Percentiles rank a stretch among this genome's conserved stretches.
These are phyloP conservation scores for Huntiella bhutanensis DNA, from an alignment of 2,329 filamentous ascomycete species.

Conservation along the genomic window DNA sequence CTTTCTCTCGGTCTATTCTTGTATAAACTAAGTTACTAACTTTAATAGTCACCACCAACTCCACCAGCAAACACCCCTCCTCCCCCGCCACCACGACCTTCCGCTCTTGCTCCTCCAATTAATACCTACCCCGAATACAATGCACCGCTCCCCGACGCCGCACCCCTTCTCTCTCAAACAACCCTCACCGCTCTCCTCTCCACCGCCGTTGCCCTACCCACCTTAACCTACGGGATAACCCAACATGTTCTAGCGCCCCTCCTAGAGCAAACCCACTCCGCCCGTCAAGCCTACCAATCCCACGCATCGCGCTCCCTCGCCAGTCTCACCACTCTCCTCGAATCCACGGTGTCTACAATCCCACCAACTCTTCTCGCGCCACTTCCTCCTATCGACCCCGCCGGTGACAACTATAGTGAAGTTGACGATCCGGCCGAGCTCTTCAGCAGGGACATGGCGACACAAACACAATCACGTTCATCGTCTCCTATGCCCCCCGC, in stretches of 20 bases:
- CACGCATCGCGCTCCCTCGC: slow-evolving; percentile 28
- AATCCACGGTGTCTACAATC: slow-evolving; percentile 40
- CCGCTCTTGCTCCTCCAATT: slow-evolving; percentile 23
- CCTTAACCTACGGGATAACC: slow-evolving; percentile 50
- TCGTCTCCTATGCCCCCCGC: neutral
- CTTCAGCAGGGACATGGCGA: slow-evolving; percentile 64
- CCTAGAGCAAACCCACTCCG: slow-evolving; percentile 31
- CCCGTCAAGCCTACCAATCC: slow-evolving; percentile 33
- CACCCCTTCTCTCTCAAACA: slow-evolving; percentile 42
- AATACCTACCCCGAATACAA: slow-evolving; percentile 56
- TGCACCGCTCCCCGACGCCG: slow-evolving; percentile 32
- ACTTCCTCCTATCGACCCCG: slow-evolving; percentile 11
- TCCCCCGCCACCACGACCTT: slow-evolving; percentile 7
- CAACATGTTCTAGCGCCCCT: slow-evolving; percentile 49
- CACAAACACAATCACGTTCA: slow-evolving; percentile 33
- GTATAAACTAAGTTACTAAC: neutral
- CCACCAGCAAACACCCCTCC: neutral
- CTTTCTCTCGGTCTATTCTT: neutral
- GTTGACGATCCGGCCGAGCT: slow-evolving; percentile 53
- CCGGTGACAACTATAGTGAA: slow-evolving; percentile 24
- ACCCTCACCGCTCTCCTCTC: slow-evolving; percentile 41
- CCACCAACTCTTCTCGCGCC: slow-evolving; percentile 20
- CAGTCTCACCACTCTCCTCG: slow-evolving; percentile 30
- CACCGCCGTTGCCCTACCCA: slow-evolving; percentile 36
- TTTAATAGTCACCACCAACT: neutral